Base-by-base conservation (phyloP, 208 protist genomes). In the Acanthamoeba royreba region DNA sequence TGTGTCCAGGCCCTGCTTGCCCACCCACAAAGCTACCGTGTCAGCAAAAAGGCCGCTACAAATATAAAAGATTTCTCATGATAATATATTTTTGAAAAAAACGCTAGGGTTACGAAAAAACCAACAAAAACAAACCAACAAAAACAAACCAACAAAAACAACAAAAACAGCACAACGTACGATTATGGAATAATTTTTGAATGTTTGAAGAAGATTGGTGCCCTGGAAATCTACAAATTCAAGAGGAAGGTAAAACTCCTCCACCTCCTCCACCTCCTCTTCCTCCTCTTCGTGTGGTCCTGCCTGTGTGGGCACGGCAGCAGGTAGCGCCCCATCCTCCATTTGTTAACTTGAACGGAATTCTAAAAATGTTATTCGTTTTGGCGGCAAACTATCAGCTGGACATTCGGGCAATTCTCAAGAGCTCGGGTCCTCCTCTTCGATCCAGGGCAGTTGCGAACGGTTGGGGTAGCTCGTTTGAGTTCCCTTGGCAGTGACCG, bases 201-300 rank as follows among this genome's bases (percentile, higher is more conserved):
- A 85, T 22, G 74, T 85, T 33, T 85, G 74, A 8, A 85, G 74
- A 22, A 85, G 74, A 53, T 85, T 85, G 74, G 74, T 85, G 43
- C 74, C 74, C 74, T 85, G 74, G 33, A 42, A 85, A 53, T 85
- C 74, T 28, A 53, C 74, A 85, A 85, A 85, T 38, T 85, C 74
- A 11, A 85, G 38, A 7, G 74, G 74, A 33, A 85, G 46, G 43
- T 85, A 53, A 33, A 85, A 85, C 53, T 85, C 74, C 43, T 85
- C 58, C 13, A 58, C 49, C n/a, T n/a, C n/a, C n/a, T n/a, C n/a
- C n/a, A n/a, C n/a, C n/a, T n/a, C n/a, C n/a, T n/a, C n/a, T n/a
- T n/a, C n/a, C n/a, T n/a, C n/a, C n/a, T n/a, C n/a, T n/a, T n/a
- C n/a, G n/a, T n/a, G n/a, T n/a, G n/a, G n/a, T n/a, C n/a, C n/a